Evolutionary conservation across 169 alveolate genomes (phyloP).

Genomic region (Cardiosporidium cionae): DNA sequence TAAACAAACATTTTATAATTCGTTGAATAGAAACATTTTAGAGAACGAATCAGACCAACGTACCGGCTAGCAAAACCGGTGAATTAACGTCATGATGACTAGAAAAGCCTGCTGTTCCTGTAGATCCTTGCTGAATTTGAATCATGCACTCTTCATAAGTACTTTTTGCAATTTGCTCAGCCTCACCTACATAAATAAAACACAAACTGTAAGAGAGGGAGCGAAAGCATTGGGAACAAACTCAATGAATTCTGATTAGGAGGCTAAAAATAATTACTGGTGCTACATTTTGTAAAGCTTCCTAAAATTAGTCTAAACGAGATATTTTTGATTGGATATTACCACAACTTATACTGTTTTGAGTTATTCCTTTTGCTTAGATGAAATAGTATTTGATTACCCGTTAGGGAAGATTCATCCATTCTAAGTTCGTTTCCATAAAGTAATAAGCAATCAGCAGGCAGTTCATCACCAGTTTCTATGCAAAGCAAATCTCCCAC

Average conservation of each 20-base stretch:
- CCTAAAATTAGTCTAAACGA: constrained; percentile 21
- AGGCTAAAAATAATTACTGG: too few relatives aligned
- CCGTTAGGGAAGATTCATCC: constrained; percentile 82
- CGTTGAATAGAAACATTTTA: constrained; percentile 58
- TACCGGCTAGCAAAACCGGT: constrained; percentile 70
- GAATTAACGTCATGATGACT: constrained; percentile 55
- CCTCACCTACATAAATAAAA: constrained; percentile 49
- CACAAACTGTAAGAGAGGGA: too few relatives aligned
- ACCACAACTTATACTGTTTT: too few relatives aligned
- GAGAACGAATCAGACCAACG: constrained; percentile 55
- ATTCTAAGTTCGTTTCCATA: constrained; percentile 58
- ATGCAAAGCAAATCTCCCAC: constrained; percentile 77
- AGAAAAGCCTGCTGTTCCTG: not conserved
- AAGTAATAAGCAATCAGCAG: constrained; percentile 50
- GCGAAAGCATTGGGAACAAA: too few relatives aligned
- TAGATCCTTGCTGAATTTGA: not conserved
- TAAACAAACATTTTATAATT: too few relatives aligned
- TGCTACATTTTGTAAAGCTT: too few relatives aligned
- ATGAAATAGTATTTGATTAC: constrained; percentile 48
- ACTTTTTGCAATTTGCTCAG: constrained; percentile 59
- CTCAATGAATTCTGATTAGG: too few relatives aligned
- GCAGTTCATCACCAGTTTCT: constrained; percentile 67
- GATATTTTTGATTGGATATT: constrained; percentile 46
- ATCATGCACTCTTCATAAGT: constrained; percentile 38
- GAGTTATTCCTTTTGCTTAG: constrained; percentile 50